Percentiles rank a stretch among this genome's conserved stretches.
Conservation (phyloP, 2,329 filamentous ascomycete genomes). For the Fusarium redolens region DNA sequence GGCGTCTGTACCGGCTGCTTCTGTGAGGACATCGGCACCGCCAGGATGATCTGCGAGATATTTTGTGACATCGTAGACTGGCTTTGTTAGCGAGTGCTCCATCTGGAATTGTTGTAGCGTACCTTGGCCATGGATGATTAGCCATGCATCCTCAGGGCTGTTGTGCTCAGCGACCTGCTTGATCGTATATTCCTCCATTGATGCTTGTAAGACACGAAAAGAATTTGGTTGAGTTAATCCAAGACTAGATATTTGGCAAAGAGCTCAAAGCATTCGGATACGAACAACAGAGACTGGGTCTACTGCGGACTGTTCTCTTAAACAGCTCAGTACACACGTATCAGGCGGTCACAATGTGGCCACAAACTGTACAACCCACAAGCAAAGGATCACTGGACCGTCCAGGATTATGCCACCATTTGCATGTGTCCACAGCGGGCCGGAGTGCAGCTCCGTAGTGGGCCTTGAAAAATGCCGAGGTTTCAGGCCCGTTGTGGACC, state of each 20-base stretch:
- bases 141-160: not conserved
- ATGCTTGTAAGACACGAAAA: fast-evolving
- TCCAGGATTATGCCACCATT: not conserved
- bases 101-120: fast-evolving
- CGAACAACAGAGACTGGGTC: too few species aligned
- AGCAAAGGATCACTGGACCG: too few species aligned
- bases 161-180: slow-evolving; percentile 17
- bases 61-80: slow-evolving; percentile 68
- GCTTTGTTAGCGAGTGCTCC: fast-evolving
- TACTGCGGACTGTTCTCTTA: not conserved
- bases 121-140: slow-evolving; percentile 5
- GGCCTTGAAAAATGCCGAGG: not conserved
- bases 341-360: not conserved
- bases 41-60: slow-evolving; percentile 73
- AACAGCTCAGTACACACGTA: not conserved
- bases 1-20: slow-evolving; percentile 81
- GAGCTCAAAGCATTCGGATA: not conserved
- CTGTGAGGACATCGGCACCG: slow-evolving; percentile 80
- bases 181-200: not conserved
- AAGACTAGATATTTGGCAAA: too few species aligned
- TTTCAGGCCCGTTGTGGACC: not conserved
- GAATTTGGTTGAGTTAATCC: fast-evolving
- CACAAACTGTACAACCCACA: too few species aligned
- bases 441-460: not conserved
- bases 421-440: not conserved